Evolutionary conservation across 306 rosid species (phyloP), one percentile per base, ranked within the genome.

Genomic region (Arachis stenosperma): DNA sequence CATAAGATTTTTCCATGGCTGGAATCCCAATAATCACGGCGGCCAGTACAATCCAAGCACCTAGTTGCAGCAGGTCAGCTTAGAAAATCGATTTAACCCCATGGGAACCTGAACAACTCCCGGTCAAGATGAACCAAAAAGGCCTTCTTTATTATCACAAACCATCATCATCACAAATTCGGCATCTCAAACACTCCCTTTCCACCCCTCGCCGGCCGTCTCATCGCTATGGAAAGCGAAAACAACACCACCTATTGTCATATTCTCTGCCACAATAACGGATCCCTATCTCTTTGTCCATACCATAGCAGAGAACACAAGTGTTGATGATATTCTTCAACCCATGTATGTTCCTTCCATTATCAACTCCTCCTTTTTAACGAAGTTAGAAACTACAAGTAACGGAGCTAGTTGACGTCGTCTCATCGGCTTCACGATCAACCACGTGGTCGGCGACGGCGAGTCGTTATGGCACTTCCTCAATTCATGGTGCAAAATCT

Each of bases 401-500:
- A 8, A 87, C 84, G 0, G 86, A 87, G 82, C 44, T 87, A 3
- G 14, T 30, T 5, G 82, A 87, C 51, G 88, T 82, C 51, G 88
- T 82, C 9, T 83, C 61, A 80, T 86, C 80, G 47, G 83, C 6
- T 10, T 14, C 62, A 9, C 85, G 0, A 4, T 68, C 2, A 78
- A 81, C 70, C 90, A 83, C 43, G 40, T 40, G 0, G 75, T 69
- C 3, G 68, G 4, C 0, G 87, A 86, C n/a, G 84, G 84, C 58
- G 68, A 70, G 12, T 67, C 82, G 8, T 81, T 83, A 7, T 81
- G 87, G 87, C 82, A 39, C 64, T 81, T 83, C 67, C 6, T 83
- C 17, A 86, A 86, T 57, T 68, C 78, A 0, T 86, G 84, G 87
- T 72, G 87, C 12, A 73, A 86, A 30, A 77, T 82, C 61, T 85